These are phyloP conservation scores for Suillus brevipes DNA, from an alignment of 768 basidiomycete species.

Conservation along the genomic window DNA sequence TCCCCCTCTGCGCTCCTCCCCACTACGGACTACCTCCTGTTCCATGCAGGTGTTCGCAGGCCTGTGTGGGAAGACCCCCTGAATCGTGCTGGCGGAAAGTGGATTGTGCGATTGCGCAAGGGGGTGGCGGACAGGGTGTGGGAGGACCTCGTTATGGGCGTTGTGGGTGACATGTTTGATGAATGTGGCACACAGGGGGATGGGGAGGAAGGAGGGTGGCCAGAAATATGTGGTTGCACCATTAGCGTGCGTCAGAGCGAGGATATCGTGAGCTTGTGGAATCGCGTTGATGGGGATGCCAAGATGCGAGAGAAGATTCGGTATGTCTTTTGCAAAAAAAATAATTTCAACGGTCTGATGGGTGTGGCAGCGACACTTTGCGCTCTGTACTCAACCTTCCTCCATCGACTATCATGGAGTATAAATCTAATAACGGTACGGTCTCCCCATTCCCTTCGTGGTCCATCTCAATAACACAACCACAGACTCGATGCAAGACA, in stretches of 20 bases:
- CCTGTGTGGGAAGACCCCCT: constrained; percentile 97
- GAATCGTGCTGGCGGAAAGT: constrained; percentile 87
- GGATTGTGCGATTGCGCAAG: constrained; percentile 92
- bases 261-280: constrained; percentile 94
- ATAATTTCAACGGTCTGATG: constrained; percentile 1
- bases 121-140: constrained; percentile 88
- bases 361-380: constrained; percentile 68
- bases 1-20: constrained; percentile 82
- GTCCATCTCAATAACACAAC: not conserved
- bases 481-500: constrained; percentile 86
- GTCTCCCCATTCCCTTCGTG: not conserved
- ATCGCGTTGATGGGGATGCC: constrained; percentile 73
- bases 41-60: constrained; percentile 79
- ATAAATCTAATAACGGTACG: constrained; percentile 89
- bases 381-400: constrained; percentile 75
- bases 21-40: constrained; percentile 93
- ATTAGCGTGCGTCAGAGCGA: constrained; percentile 92
- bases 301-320: constrained; percentile 79
- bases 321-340: constrained; percentile 51
- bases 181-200: constrained; percentile 45
- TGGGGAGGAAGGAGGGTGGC: constrained; percentile 45
- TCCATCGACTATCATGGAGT: constrained; percentile 82
- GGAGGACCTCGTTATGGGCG: constrained; percentile 85
- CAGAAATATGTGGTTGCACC: constrained; percentile 93
- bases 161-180: constrained; percentile 90